These are phyloP conservation scores for Vitis hybrid DNA, from an alignment of 177 flowering plant species.

Conservation along the genomic window DNA sequence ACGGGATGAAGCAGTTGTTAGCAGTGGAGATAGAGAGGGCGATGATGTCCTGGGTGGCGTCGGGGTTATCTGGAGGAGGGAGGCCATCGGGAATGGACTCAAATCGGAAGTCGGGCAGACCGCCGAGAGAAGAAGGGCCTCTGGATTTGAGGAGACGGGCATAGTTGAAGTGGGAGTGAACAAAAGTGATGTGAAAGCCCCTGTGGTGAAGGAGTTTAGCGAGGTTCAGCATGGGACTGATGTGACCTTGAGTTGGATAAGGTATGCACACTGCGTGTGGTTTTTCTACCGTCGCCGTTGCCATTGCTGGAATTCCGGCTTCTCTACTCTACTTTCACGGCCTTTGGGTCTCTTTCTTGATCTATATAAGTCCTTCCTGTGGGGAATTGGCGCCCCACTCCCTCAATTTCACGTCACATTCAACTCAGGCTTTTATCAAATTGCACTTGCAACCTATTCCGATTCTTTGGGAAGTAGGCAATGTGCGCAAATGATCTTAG, in stretches of 20 bases:
- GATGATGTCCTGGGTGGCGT: constrained; percentile 47
- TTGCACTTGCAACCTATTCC: no score
- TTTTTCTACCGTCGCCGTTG: constrained; percentile 11
- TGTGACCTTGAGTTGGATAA: constrained; percentile 62
- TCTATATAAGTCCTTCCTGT: no score
- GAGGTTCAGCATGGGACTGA: constrained; percentile 56
- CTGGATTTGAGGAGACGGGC: constrained; percentile 40
- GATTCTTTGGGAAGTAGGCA: no score
- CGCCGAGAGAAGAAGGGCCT: constrained; percentile 35
- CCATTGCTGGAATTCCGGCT: no score
- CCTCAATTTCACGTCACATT: no score
- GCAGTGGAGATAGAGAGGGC: constrained; percentile 33
- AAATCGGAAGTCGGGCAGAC: constrained; percentile 41
- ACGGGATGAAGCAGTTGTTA: constrained; percentile 32
- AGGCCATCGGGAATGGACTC: constrained; percentile 58
- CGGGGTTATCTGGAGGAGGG: constrained; percentile 31
- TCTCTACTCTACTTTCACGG: no score
- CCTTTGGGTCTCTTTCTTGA: no score
- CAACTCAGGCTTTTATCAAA: no score
- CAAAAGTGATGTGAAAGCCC: constrained; percentile 61
- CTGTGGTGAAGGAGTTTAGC: constrained; percentile 51
- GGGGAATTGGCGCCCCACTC: no score
- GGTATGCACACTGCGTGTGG: constrained; percentile 64
- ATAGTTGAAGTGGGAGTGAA: constrained; percentile 53
- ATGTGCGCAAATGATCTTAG: no score